Conservation (phyloP, 2,329 filamentous ascomycete genomes). For the Talaromyces sp. region DNA sequence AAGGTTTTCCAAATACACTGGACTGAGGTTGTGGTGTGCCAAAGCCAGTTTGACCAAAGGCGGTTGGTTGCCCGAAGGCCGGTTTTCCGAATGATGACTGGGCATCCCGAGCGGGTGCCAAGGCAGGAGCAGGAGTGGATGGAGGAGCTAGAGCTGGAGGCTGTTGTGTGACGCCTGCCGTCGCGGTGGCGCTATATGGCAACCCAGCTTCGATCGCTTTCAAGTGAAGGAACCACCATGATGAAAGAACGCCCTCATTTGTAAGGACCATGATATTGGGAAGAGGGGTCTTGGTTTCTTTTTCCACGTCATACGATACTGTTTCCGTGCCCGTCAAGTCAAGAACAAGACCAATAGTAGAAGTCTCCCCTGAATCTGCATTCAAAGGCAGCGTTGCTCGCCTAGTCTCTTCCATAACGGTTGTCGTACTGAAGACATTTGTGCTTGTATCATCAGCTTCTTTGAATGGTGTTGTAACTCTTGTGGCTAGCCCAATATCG, state of each 20-base stretch:
- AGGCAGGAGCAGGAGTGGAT: constrained; percentile 23
- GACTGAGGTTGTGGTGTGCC: constrained; percentile 20
- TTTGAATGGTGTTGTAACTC: constrained; percentile 67
- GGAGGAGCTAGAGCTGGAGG: constrained; percentile 24
- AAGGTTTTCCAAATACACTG: constrained; percentile 23
- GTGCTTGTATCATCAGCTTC: constrained; percentile 56
- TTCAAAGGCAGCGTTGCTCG: constrained; percentile 74
- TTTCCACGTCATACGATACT: constrained; percentile 45
- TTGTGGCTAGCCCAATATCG: constrained; percentile 75
- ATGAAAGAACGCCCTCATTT: constrained; percentile 77
- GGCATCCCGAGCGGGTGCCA: constrained; percentile 15
- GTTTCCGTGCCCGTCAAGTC: constrained; percentile 82
- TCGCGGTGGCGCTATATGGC: constrained; percentile 68
- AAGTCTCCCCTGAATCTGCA: constrained; percentile 65
- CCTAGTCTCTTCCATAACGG: constrained; percentile 69
- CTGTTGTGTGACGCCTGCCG: constrained; percentile 26
- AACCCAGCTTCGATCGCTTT: constrained; percentile 75
- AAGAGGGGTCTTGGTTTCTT: constrained; percentile 70
- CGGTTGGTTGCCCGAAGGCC: constrained; percentile 27
- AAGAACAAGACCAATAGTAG: constrained; percentile 73
- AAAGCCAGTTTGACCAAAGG: constrained; percentile 33
- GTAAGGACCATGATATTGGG: constrained; percentile 84
- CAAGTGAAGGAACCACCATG: constrained; percentile 91
- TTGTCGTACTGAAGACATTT: constrained; percentile 71
- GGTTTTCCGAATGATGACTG: constrained; percentile 9